phyloP scores from a whole-genome alignment of 2,329 filamentous ascomycete species.

The Colletotrichum truncatum region DNA sequence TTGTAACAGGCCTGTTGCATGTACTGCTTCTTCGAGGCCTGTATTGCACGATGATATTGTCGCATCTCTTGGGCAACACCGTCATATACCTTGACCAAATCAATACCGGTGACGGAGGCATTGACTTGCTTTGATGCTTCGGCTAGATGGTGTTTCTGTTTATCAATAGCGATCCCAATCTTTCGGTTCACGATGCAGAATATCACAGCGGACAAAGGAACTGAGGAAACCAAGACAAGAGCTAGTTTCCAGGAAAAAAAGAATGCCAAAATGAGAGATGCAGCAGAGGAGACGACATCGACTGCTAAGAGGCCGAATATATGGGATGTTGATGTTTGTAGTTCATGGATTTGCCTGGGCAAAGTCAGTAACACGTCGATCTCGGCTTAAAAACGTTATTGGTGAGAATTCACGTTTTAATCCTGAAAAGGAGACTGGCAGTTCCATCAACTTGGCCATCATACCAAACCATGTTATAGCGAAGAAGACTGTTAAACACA shows the following conservation, averaged over 20 bases:
- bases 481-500: slow-evolving; percentile 65
- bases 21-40: slow-evolving; percentile 69
- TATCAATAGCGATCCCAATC: slow-evolving; percentile 72
- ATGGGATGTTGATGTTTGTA: slow-evolving; percentile 83
- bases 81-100: slow-evolving; percentile 88
- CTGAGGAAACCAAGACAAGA: slow-evolving; percentile 77
- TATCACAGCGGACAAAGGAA: slow-evolving; percentile 72
- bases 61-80: slow-evolving; percentile 75
- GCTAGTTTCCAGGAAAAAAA: slow-evolving; percentile 87
- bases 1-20: slow-evolving; percentile 73
- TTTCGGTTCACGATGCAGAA: slow-evolving; percentile 68
- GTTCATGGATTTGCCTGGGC: slow-evolving; percentile 80
- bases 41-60: slow-evolving; percentile 69
- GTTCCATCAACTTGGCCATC: slow-evolving; percentile 78
- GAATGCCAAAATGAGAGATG: slow-evolving; percentile 77
- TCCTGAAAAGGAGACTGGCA: slow-evolving; percentile 73
- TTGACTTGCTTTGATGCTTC: slow-evolving; percentile 77
- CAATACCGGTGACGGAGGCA: slow-evolving; percentile 68
- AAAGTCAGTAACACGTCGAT: slow-evolving; percentile 18
- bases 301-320: slow-evolving; percentile 77
- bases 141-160: slow-evolving; percentile 74
- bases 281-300: slow-evolving; percentile 70
- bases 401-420: slow-evolving; percentile 72
- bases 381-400: too few relatives aligned
- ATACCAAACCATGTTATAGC: slow-evolving; percentile 78